Percentiles rank a stretch among this genome's conserved stretches.
These are phyloP conservation scores for Rhodomyrtus tomentosa DNA, from an alignment of 345 rosid genomes.

Conservation along the genomic window DNA sequence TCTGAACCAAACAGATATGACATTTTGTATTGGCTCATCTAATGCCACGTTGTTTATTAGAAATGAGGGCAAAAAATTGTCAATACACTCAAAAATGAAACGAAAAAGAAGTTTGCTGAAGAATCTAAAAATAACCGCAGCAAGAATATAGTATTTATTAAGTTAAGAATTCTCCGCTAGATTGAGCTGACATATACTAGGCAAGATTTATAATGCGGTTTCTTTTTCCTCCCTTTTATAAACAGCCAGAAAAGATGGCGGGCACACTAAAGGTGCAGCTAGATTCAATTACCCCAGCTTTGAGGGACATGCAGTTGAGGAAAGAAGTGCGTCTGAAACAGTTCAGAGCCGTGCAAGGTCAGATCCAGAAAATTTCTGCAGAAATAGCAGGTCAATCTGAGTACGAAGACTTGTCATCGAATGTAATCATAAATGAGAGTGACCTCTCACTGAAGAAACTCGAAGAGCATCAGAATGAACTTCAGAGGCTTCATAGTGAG, in stretches of 20 bases:
- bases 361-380: conserved; percentile 79
- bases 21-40: background rate
- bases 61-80: background rate
- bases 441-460: conserved; percentile 89
- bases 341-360: conserved; percentile 60
- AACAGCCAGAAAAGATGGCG: conserved; percentile 83
- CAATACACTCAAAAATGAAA: background rate
- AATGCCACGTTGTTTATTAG: background rate
- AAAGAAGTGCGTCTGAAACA: conserved; percentile 83
- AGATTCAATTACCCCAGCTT: conserved; percentile 82
- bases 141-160: background rate
- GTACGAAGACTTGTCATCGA: conserved; percentile 50
- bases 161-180: background rate
- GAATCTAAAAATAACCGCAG: background rate
- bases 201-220: background rate
- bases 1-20: background rate
- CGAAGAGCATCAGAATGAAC: conserved; percentile 80
- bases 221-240: background rate
- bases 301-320: conserved; percentile 74
- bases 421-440: conserved; percentile 54
- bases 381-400: conserved; percentile 77
- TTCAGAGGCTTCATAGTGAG: conserved; percentile 69
- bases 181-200: background rate
- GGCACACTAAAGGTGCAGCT: conserved; percentile 86
- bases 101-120: background rate